Evolutionary conservation across 805 yeast species (phyloP).

Genomic region (Kazachstania psychrophila): DNA sequence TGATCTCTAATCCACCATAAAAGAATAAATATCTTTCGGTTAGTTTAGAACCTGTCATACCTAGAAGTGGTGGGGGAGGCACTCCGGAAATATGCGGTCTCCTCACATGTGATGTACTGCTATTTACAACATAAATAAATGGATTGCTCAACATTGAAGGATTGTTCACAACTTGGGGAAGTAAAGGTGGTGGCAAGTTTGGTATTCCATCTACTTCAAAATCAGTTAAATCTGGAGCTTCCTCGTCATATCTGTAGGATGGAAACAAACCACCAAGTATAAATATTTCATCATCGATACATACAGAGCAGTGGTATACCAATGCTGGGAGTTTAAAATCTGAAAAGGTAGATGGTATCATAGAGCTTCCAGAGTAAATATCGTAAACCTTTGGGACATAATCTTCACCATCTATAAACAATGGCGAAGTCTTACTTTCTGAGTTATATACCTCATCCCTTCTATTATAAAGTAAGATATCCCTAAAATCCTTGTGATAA

Average conservation of each 20-base stretch:
- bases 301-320: conserved; percentile 36
- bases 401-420: conserved; percentile 11
- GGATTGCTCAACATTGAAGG: conserved; percentile 36
- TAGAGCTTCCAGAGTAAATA: conserved; percentile 17
- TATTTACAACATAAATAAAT: conserved; percentile 30
- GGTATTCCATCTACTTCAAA: conserved; percentile 31
- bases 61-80: conserved; percentile 44
- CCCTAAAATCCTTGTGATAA: conserved; percentile 8
- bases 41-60: conserved; percentile 40
- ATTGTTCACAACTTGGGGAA: conserved; percentile 33
- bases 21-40: conserved; percentile 49
- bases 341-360: conserved; percentile 28
- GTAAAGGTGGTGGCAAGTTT: conserved; percentile 40
- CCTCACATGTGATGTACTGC: conserved; percentile 33
- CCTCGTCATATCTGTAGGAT: conserved; percentile 19
- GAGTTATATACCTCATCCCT: not conserved
- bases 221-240: conserved; percentile 29
- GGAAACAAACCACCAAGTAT: conserved; percentile 40
- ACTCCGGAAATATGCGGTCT: conserved; percentile 31
- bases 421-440: conserved; percentile 5
- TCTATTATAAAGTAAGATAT: conserved; percentile 3
- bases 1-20: conserved; percentile 57
- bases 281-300: conserved; percentile 30
- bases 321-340: conserved; percentile 34
- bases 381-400: conserved; percentile 13